These are phyloP conservation scores for Scedosporium dehoogii DNA, from an alignment of 2,329 filamentous ascomycete genomes.

Conservation along the genomic window DNA sequence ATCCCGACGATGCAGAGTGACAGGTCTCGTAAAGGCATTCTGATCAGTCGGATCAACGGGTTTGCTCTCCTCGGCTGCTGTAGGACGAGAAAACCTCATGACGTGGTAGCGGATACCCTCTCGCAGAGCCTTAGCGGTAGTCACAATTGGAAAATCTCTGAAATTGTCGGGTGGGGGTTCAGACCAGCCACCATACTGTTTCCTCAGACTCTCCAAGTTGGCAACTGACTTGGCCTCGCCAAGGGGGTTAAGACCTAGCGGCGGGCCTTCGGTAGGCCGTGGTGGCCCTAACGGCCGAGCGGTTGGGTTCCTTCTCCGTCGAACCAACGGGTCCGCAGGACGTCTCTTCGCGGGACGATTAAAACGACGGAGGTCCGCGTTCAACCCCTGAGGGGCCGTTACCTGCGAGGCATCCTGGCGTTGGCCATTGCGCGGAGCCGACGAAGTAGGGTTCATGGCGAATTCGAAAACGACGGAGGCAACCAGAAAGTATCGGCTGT, in stretches of 20 bases:
- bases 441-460: slow-evolving; percentile 34
- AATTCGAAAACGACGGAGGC: background rate
- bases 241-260: slow-evolving; percentile 21
- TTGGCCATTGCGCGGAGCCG: slow-evolving; percentile 15
- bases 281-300: slow-evolving; percentile 15
- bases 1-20: slow-evolving; percentile 82
- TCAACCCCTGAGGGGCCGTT: slow-evolving; percentile 6
- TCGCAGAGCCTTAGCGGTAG: slow-evolving; percentile 70
- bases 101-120: slow-evolving; percentile 79
- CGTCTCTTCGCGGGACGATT: slow-evolving; percentile 12
- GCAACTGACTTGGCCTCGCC: slow-evolving; percentile 9
- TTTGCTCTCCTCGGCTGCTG: slow-evolving; percentile 37
- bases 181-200: slow-evolving; percentile 48
- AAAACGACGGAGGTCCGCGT: background rate
- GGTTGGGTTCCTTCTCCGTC: slow-evolving; percentile 41
- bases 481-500: background rate
- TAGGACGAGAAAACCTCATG: slow-evolving; percentile 63
- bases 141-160: slow-evolving; percentile 57
- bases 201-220: slow-evolving; percentile 28
- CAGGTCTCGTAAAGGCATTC: slow-evolving; percentile 74
- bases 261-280: slow-evolving; percentile 10
- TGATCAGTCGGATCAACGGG: slow-evolving; percentile 60
- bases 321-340: slow-evolving; percentile 52
- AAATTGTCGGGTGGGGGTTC: slow-evolving; percentile 40
- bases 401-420: background rate